Conservation (phyloP, 768 basidiomycete species). For the Tubosaeta sp. region DNA sequence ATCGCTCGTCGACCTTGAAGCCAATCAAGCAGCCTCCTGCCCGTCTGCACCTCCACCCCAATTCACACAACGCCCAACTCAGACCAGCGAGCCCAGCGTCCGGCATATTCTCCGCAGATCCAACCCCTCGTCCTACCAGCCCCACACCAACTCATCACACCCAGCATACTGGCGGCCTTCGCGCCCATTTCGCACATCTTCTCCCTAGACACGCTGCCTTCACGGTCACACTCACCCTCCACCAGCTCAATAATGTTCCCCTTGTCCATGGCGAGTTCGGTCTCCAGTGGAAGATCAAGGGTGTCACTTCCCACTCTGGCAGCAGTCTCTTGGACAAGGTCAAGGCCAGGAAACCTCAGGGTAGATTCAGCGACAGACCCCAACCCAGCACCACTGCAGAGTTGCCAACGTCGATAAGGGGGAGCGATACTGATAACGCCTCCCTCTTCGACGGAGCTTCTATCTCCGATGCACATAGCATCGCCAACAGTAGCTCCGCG, state of each 20-base stretch:
- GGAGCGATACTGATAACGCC: constrained; percentile 24
- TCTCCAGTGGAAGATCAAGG: constrained; percentile 69
- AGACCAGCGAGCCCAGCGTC: constrained; percentile 1
- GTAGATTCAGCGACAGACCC: neutral
- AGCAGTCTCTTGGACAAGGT: constrained; percentile 41
- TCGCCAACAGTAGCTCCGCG: constrained; percentile 24
- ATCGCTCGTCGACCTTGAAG: constrained; percentile 20
- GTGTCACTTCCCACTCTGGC: constrained; percentile 40
- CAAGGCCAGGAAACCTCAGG: constrained; percentile 26
- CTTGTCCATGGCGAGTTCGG: constrained; percentile 68
- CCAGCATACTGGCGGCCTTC: constrained; percentile 31
- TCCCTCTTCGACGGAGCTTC: constrained; percentile 25
- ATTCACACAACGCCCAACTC: neutral
- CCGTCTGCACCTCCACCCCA: constrained; percentile 2
- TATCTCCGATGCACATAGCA: constrained; percentile 25
- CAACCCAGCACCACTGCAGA: neutral
- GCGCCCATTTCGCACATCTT: constrained; percentile 56
- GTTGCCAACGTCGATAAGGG: neutral
- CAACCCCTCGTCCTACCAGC: constrained; percentile 7
- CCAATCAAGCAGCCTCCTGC: constrained; percentile 6
- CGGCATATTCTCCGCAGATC: neutral
- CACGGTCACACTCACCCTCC: constrained; percentile 53
- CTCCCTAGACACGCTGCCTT: constrained; percentile 66
- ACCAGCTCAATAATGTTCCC: constrained; percentile 69
- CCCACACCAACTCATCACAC: constrained; percentile 3